Evolutionary conservation across 805 yeast genomes (phyloP), one percentile per base, ranked within the genome.

Genomic region (Starmerella ratchasimensis): DNA sequence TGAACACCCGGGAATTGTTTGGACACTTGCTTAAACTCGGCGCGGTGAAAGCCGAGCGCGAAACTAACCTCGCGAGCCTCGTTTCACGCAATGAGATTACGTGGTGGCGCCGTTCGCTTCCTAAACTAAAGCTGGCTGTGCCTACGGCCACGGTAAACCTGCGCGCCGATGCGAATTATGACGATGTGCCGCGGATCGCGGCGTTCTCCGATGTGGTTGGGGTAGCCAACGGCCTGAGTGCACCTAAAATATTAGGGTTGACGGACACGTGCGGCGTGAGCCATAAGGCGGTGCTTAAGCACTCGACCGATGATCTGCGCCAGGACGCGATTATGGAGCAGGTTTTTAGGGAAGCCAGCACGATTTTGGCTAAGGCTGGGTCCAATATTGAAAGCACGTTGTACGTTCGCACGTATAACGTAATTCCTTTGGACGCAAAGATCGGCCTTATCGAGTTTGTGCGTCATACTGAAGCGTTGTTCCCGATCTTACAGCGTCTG

Each of bases 281-380:
- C 0, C 76, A 71, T 42, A 71, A 64, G 39, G 67, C 78, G 53
- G 61, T 90, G 15, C 60, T 86, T 46, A 90, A 90, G 54, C 33
- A 37, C 13, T 84, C 93, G 5, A 69, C 81, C 8, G 98, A 90
- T 59, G 98, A 90, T 58, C 61, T 90, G 36, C 63, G 97, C 36
- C 98, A 93, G 58, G 99, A 90, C 59, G 80, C 94, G 0, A 82
- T 90, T 39, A 93, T 90, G 98, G 93, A 88, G 55, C 97, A 90
- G 54, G 97, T 88, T 1, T 90, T 93, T 56, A 78, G 69, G 16
- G 81, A 84, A 50, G 94, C 84, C 13, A 84, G 86, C 51, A 57
- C 63, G 2, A 60, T 88, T 40, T 29, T 46, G 15, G 24, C 17
- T 13, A 4, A 6, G 21, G 11, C 9, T 10, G 13, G 13, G 9